Evolutionary conservation across 148 eudicot species (phyloP), one percentile per base, ranked within the genome.

Genomic region (Euryodendron excelsum): DNA sequence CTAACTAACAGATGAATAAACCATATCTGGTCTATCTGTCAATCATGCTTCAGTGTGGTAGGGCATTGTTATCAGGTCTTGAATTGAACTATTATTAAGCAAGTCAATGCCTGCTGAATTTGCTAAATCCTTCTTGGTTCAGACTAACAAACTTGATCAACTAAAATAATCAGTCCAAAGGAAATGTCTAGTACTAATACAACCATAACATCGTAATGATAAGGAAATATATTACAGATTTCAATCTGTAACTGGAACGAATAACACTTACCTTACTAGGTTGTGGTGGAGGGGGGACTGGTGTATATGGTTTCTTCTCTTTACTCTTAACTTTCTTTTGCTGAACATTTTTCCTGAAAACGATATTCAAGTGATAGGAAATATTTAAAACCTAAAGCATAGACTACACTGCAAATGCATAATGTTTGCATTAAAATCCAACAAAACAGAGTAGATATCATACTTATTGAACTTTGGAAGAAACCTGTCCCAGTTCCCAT

Each of bases 401-500:
- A 61, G 34, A 33, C n/a, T n/a, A n/a, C n/a, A n/a, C n/a, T n/a
- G n/a, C n/a, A n/a, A n/a, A n/a, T n/a, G n/a, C n/a, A 53, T 37
- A 41, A 55, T 11, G 36, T 56, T 23, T 56, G 31, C 48, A 59
- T 41, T 1, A 6, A 23, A 23, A 25, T 39, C 1, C 5, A 2
- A 36, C 6, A 45, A 5, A 45, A 17, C 4, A 45, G 1, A 71
- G 28, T 39, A 77, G 20, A 44, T 37, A 69, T 25, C 89, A 80
- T 93, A 93, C 98, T 91, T 91, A 85, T 91, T 96, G 82, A 93
- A 93, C 37, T 74, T 86, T 0, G 99, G 99, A 80, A 96, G 93
- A 87, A 96, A 96, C 80, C 99, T 85, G 72, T 93, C 97, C 98
- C 99, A 96, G 84, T 88, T 96, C 84, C 91, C 99, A 83, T 84